These are phyloP conservation scores for Elsinoe ampelina DNA, from an alignment of 2,329 filamentous ascomycete species.

Conservation along the genomic window DNA sequence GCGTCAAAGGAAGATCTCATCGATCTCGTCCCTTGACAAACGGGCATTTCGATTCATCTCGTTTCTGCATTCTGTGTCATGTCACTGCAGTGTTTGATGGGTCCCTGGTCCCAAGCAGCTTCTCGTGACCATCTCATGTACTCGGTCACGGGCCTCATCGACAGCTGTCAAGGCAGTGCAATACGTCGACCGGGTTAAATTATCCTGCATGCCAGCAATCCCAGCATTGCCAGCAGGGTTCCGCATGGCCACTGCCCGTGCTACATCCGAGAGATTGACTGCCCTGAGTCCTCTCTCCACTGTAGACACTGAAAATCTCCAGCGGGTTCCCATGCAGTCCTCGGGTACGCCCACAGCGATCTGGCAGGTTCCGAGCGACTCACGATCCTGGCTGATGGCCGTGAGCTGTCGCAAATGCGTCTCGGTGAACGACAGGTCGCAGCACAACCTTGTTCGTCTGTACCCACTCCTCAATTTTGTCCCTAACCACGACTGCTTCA, in stretches of 20 bases:
- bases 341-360: neutral
- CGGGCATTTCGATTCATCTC: neutral
- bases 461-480: slow-evolving; percentile 58
- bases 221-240: neutral
- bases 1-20: slow-evolving; percentile 2
- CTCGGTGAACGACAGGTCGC: slow-evolving; percentile 58
- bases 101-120: neutral
- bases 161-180: slow-evolving; percentile 1
- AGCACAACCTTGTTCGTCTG: slow-evolving; percentile 53
- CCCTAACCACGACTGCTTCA: slow-evolving; percentile 45
- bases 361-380: neutral
- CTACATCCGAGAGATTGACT: neutral
- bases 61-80: slow-evolving; percentile 1
- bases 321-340: neutral
- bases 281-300: neutral
- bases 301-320: neutral
- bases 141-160: neutral
- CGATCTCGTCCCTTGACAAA: neutral
- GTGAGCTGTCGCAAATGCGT: slow-evolving; percentile 53
- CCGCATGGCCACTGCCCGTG: neutral
- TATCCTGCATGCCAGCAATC: neutral
- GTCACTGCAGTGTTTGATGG: neutral
- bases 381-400: neutral
- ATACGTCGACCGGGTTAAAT: neutral
- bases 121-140: neutral